Percentiles rank a stretch among this genome's conserved stretches.
These are phyloP conservation scores for Drechslera avenae DNA, from an alignment of 2,329 filamentous ascomycete genomes.

Conservation along the genomic window DNA sequence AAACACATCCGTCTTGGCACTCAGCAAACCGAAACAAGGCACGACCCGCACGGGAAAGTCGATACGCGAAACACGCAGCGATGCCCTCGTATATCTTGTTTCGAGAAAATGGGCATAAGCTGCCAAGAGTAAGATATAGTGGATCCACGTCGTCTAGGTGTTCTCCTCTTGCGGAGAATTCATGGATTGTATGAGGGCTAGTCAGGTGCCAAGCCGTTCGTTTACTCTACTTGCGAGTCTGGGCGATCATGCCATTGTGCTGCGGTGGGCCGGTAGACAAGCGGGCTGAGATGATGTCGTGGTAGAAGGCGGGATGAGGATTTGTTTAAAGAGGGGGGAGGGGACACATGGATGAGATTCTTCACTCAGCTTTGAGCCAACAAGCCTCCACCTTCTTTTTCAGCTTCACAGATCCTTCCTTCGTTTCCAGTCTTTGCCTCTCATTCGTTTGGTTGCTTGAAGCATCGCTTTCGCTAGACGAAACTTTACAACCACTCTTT, in stretches of 20 bases:
- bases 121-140: neutral
- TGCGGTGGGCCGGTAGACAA: too few species aligned
- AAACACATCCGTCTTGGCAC: too few species aligned
- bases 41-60: neutral
- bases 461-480: slow-evolving; percentile 28
- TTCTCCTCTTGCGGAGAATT: too few species aligned
- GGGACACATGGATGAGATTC: slow-evolving; percentile 8
- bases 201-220: too few species aligned
- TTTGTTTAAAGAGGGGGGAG: slow-evolving; percentile 18
- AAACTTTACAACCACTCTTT: slow-evolving; percentile 21
- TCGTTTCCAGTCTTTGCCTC: slow-evolving; percentile 10
- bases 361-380: slow-evolving; percentile 26
- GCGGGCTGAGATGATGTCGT: too few species aligned
- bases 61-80: neutral
- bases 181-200: too few species aligned
- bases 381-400: slow-evolving; percentile 18
- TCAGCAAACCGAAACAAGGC: too few species aligned
- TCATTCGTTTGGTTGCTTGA: slow-evolving; percentile 26
- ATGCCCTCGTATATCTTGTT: too few species aligned
- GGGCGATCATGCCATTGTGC: too few species aligned
- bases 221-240: too few species aligned
- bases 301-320: too few species aligned
- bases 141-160: too few species aligned
- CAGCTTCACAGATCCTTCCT: slow-evolving; percentile 9
- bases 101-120: neutral